Conservation (phyloP, 805 yeast genomes). For the Candida lessepsii region DNA sequence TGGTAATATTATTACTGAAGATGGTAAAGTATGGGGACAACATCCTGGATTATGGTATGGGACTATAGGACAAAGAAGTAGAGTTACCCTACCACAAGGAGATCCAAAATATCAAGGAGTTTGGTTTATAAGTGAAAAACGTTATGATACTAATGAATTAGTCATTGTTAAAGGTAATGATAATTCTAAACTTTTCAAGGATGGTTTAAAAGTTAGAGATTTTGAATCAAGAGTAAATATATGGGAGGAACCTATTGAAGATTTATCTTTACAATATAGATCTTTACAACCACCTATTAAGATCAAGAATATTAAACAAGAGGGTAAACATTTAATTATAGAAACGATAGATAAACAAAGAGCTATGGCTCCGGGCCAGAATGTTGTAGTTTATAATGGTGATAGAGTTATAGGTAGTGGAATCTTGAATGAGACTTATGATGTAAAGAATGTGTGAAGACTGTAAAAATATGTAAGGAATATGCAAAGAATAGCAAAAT, state of each 20-base stretch:
- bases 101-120: conserved; percentile 69
- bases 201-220: conserved; percentile 32
- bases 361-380: conserved; percentile 91
- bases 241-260: conserved; percentile 8
- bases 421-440: conserved; percentile 17
- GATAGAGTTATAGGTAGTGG: conserved; percentile 65
- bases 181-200: conserved; percentile 52
- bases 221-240: conserved; percentile 48
- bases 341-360: conserved; percentile 46
- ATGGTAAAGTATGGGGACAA: conserved; percentile 72
- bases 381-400: conserved; percentile 66
- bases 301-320: conserved; percentile 25
- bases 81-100: conserved; percentile 86
- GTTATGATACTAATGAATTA: conserved; percentile 61
- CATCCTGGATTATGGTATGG: conserved; percentile 92
- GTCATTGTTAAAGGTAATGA: conserved; percentile 74
- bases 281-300: conserved; percentile 64
- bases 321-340: conserved; percentile 27
- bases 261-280: conserved; percentile 56
- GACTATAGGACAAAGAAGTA: conserved; percentile 87
- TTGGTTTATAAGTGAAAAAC: conserved; percentile 85
- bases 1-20: conserved; percentile 77
- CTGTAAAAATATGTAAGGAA: too few species aligned
- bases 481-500: too few species aligned
- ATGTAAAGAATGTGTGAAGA: too few species aligned